These are phyloP conservation scores for Sporobolomyces pararoseus DNA, from an alignment of 768 basidiomycete species.

Conservation along the genomic window DNA sequence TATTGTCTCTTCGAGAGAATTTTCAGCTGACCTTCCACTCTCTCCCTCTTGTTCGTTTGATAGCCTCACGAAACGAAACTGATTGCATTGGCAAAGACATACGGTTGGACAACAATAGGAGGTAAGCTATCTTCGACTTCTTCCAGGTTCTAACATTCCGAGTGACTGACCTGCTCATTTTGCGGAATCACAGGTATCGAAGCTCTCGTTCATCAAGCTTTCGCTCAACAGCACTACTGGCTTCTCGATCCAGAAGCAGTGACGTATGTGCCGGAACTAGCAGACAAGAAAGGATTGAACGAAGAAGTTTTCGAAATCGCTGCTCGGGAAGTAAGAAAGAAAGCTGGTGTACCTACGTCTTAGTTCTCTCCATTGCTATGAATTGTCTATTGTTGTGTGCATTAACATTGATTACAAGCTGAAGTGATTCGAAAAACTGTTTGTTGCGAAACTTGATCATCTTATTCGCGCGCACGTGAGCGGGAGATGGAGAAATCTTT, in stretches of 20 bases:
- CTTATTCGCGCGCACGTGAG: too few relatives aligned
- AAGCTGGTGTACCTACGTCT: constrained; percentile 9
- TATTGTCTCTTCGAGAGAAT: too few relatives aligned
- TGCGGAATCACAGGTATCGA: constrained; percentile 37
- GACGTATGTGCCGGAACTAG: neutral
- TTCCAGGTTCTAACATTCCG: too few relatives aligned
- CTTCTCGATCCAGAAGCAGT: constrained; percentile 1
- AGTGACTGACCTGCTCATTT: neutral
- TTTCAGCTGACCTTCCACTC: neutral
- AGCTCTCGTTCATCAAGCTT: constrained; percentile 44
- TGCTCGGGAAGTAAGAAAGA: constrained; percentile 2
- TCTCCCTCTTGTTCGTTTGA: neutral
- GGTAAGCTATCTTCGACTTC: too few relatives aligned
- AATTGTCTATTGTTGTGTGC: neutral
- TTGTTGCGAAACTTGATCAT: too few relatives aligned
- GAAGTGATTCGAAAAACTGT: too few relatives aligned
- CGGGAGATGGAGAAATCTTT: too few relatives aligned
- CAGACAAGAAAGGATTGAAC: neutral
- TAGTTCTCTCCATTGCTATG: neutral
- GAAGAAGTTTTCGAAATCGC: neutral
- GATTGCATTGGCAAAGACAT: constrained; percentile 25
- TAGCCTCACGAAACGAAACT: constrained; percentile 40
- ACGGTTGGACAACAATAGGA: constrained; percentile 23
- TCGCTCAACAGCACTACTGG: constrained; percentile 40
- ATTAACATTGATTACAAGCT: too few relatives aligned